phyloP scores from a whole-genome alignment of 345 rosid genomes.

The Brassica cretica region DNA sequence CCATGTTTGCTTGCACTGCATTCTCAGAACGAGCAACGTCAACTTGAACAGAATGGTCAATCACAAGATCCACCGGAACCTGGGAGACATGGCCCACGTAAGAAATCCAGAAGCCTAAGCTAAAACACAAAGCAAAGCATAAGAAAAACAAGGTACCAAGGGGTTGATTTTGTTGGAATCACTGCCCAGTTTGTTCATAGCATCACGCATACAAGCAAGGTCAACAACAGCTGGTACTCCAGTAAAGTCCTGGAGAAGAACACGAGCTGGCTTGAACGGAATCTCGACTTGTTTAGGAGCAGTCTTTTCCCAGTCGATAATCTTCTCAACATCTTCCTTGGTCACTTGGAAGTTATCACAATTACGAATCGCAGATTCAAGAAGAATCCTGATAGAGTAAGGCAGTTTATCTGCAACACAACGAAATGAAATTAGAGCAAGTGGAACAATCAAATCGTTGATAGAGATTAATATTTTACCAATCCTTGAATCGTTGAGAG shows the following conservation, averaged over 20 bases:
- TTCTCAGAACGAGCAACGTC: slow-evolving; percentile 90
- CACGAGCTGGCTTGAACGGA: slow-evolving; percentile 85
- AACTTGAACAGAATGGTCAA: slow-evolving; percentile 95
- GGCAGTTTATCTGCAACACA: slow-evolving; percentile 61
- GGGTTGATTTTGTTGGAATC: slow-evolving; percentile 92
- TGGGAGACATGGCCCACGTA: slow-evolving; percentile 20
- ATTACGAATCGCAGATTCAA: slow-evolving; percentile 81
- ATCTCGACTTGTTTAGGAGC: slow-evolving; percentile 78
- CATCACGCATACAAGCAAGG: slow-evolving; percentile 99
- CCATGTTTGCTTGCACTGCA: slow-evolving; percentile 94
- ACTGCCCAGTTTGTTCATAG: slow-evolving; percentile 84
- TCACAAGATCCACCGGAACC: slow-evolving; percentile 98
- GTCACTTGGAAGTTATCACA: slow-evolving; percentile 85
- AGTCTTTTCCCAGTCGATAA: slow-evolving; percentile 80
- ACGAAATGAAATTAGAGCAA: no score
- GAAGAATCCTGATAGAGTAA: slow-evolving; percentile 70
- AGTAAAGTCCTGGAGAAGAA: slow-evolving; percentile 90
- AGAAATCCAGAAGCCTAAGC: background rate
- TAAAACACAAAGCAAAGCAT: background rate
- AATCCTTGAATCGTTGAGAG: slow-evolving; percentile 90
- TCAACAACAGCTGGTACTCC: slow-evolving; percentile 98
- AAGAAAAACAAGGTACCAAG: slow-evolving; percentile 45
- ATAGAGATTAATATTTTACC: slow-evolving; percentile 43
- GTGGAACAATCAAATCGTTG: slow-evolving; percentile 7
- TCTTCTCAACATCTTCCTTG: slow-evolving; percentile 81